These are phyloP conservation scores for Mycena albidolilacea DNA, from an alignment of 768 basidiomycete genomes.

Conservation along the genomic window DNA sequence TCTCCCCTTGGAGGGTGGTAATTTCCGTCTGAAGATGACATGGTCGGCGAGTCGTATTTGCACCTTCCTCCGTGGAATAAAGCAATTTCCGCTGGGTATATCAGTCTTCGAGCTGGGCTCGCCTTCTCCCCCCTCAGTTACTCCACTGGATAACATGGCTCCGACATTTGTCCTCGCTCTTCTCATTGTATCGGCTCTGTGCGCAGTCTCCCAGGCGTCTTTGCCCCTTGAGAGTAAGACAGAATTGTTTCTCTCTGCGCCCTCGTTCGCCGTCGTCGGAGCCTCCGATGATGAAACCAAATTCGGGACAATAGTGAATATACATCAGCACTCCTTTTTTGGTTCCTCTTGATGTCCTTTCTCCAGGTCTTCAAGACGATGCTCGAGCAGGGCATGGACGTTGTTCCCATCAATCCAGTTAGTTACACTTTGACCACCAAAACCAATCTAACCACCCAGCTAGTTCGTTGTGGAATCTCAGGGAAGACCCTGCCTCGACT, in stretches of 20 bases:
- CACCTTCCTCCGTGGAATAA: no score
- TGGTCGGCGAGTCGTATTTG: no score
- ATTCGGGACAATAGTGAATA: constrained; percentile 40
- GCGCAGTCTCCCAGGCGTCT: not conserved
- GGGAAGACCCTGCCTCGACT: constrained; percentile 57
- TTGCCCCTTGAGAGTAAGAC: constrained; percentile 24
- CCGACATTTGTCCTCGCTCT: not conserved
- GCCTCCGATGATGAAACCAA: constrained; percentile 69
- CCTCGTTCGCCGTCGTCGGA: constrained; percentile 69
- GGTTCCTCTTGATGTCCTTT: not conserved
- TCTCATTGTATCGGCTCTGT: not conserved
- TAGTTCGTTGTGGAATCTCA: constrained; percentile 54
- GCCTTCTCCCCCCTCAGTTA: not conserved
- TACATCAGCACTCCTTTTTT: not conserved
- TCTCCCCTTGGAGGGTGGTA: no score
- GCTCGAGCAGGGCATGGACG: constrained; percentile 57
- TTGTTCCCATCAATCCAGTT: constrained; percentile 69
- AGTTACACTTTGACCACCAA: not conserved
- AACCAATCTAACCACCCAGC: not conserved
- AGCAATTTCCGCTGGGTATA: not conserved
- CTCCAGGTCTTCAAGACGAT: constrained; percentile 70
- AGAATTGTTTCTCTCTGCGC: constrained; percentile 58
- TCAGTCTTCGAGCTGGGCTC: not conserved
- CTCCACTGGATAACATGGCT: not conserved
- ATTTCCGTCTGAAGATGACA: not conserved